A percentile compares a stretch with the other conserved stretches of the same genome.
phyloP scores from a whole-genome alignment of 2,329 filamentous ascomycete species.

The Curvularia eragrostidis region DNA sequence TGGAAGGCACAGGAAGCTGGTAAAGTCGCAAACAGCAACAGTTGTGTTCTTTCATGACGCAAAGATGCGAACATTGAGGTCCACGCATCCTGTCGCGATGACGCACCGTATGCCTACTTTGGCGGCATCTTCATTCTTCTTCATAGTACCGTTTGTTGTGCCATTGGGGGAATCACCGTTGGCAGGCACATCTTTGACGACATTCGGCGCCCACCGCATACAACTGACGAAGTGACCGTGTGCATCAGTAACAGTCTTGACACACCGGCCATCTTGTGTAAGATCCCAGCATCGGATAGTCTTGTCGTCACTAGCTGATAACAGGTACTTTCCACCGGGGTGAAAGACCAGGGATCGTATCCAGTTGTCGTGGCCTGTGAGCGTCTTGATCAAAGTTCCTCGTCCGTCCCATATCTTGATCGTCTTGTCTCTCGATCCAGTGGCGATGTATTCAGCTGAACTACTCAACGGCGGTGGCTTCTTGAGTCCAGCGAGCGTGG shows the following conservation, averaged over 20 bases:
- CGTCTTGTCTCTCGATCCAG: slow-evolving; percentile 86
- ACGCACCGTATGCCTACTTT: slow-evolving; percentile 77
- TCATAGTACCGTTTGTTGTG: slow-evolving; percentile 52
- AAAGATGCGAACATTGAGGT: slow-evolving; percentile 80
- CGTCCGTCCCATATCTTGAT: slow-evolving; percentile 89
- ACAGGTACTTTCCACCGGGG: slow-evolving; percentile 86
- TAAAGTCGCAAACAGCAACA: slow-evolving; percentile 8
- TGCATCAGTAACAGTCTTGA: slow-evolving; percentile 77
- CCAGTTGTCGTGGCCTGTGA: slow-evolving; percentile 94
- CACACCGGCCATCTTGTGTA: slow-evolving; percentile 85
- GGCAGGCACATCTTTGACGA: slow-evolving; percentile 65
- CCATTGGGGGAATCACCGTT: slow-evolving; percentile 54
- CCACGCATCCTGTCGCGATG: slow-evolving; percentile 85
- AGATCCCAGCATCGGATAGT: slow-evolving; percentile 94
- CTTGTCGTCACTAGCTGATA: slow-evolving; percentile 89
- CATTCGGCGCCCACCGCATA: slow-evolving; percentile 83
- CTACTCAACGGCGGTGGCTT: slow-evolving; percentile 77
- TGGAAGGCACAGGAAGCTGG: slow-evolving; percentile 12
- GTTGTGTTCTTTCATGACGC: slow-evolving; percentile 56
- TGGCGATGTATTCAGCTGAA: slow-evolving; percentile 86
- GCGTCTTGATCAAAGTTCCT: slow-evolving; percentile 82
- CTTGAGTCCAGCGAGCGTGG: slow-evolving; percentile 79
- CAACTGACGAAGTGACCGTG: slow-evolving; percentile 88
- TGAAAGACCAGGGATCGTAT: slow-evolving; percentile 86
- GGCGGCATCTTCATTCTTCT: slow-evolving; percentile 62